These are phyloP conservation scores for Russula vinacea DNA, from an alignment of 768 basidiomycete species.

Conservation along the genomic window DNA sequence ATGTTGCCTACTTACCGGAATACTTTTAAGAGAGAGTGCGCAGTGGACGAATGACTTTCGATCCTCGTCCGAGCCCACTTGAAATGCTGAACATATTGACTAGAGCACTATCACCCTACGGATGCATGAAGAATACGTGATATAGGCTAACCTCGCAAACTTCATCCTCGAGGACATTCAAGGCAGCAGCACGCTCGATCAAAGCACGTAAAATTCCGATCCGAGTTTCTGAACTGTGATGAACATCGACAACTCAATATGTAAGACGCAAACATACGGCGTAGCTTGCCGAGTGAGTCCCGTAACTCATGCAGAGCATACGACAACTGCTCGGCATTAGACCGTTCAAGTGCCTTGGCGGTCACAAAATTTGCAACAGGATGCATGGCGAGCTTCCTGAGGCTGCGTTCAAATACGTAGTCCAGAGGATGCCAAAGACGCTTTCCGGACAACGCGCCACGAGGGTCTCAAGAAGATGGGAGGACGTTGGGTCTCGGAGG, in stretches of 20 bases:
- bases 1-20: slow-evolving; percentile 12
- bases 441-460: slow-evolving; percentile 57
- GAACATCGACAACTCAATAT: slow-evolving; percentile 3
- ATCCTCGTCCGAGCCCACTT: slow-evolving; percentile 22
- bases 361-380: slow-evolving; percentile 95
- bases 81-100: slow-evolving; percentile 26
- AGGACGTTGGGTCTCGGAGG: slow-evolving; percentile 81
- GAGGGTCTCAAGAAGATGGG: slow-evolving; percentile 84
- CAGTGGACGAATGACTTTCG: slow-evolving; percentile 24
- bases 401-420: slow-evolving; percentile 71
- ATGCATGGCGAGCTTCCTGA: slow-evolving; percentile 72
- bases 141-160: slow-evolving; percentile 26
- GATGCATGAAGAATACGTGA: neutral
- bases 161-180: slow-evolving; percentile 20
- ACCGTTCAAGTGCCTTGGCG: slow-evolving; percentile 68
- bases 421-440: slow-evolving; percentile 71
- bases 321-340: slow-evolving; percentile 53
- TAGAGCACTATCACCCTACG: slow-evolving; percentile 30
- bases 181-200: slow-evolving; percentile 58
- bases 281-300: slow-evolving; percentile 55
- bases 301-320: slow-evolving; percentile 59
- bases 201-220: slow-evolving; percentile 76
- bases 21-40: slow-evolving; percentile 22
- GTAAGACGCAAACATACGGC: slow-evolving; percentile 52
- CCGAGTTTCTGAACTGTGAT: slow-evolving; percentile 56